Evolutionary conservation across 768 basidiomycete genomes (phyloP), one percentile per base, ranked within the genome.

Genomic region (Leccinum longicurvipes): DNA sequence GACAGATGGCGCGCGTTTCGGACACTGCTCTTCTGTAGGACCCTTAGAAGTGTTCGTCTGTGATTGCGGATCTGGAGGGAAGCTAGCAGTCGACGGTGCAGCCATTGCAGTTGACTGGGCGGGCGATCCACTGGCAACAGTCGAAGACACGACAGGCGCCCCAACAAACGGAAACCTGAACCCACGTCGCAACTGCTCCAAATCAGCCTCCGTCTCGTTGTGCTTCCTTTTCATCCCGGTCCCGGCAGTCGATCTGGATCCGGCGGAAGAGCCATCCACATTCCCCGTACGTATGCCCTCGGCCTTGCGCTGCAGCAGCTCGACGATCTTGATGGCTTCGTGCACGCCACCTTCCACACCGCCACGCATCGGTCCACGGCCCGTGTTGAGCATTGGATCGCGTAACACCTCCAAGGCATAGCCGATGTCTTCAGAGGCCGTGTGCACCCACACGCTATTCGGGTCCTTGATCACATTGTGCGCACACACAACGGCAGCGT

Each of bases 401-500:
- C 68, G 70, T 58, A 82, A 60, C 5, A 83, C 67, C 6, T 76
- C 76, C 49, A 83, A 66, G 6, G 78, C 80, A 27, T 67, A 64
- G n/a, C 63, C 61, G 24, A 81, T 66, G 56, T 78, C 78, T 51
- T 79, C 77, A 53, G 78, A 63, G 46, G 82, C 83, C 8, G 76
- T 76, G 8, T 67, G 65, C 0, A 80, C 79, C 62, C 79, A 78
- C 32, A 83, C 71, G 27, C 73, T 74, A 23, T 58, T 65, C 0
- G 82, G 81, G 52, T 82, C 77, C 63, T 77, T 77, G 51, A 88
- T 75, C 53, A 80, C 81, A 8, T 82, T 79, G 63, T 86, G 81
- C 8, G 84, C 84, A 59, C 84, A 85, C 14, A 83, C 75, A 19
- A 87, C 79, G 5, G 82, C 79, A 0, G 90, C 83, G 59, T 88